Base-by-base conservation (phyloP, 495 filamentous ascomycete species). In the Xylaria intraflava region DNA sequence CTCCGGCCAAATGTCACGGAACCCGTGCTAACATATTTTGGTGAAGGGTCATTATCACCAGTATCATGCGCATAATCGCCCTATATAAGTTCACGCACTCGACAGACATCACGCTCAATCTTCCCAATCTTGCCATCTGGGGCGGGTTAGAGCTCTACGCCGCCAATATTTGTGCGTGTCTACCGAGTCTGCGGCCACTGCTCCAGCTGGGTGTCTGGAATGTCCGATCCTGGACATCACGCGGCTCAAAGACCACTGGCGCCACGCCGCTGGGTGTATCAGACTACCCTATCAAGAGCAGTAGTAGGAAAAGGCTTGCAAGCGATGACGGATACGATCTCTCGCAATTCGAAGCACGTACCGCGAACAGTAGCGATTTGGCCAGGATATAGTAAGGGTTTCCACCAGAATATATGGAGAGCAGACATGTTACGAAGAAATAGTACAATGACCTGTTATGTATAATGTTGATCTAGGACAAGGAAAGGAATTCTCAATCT, bases 161-260 rank as follows among this genome's bases (percentile, higher is more conserved):
- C 7, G 80, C 73, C 44, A 75, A 80, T 36, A 75, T 82, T 53
- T 78, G 75, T 62, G 71, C 76, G 46, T 78, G 69, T 56, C 74
- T 81, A 16, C 74, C 78, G 14, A 73, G 70, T 29, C 69, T 76
- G 1, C 66, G 73, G 3, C 72, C 77, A 17, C 57, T 80, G 26
- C 23, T 46, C 14, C 27, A 19, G 14, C 16, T 46, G 24, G 8
- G 24, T 29, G 47, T 75, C 29, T 65, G 66, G 7, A 57, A 58
- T 19, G 46, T 74, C 22, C 23, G 17, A 20, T 12, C 43, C 19
- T 30, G 22, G 43, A 46, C 22, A 14, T 29, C 43, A 10, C 24
- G 43, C 10, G 43, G 17, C 3, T 45, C 42, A 17, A 45, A 17
- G 23, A 22, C 12, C 16, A 31, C 24, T 8, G 43, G 26, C 26